Evolutionary conservation across 2,329 filamentous ascomycete genomes (phyloP), one percentile per base, ranked within the genome.

Genomic region (Colletotrichum shisoi): DNA sequence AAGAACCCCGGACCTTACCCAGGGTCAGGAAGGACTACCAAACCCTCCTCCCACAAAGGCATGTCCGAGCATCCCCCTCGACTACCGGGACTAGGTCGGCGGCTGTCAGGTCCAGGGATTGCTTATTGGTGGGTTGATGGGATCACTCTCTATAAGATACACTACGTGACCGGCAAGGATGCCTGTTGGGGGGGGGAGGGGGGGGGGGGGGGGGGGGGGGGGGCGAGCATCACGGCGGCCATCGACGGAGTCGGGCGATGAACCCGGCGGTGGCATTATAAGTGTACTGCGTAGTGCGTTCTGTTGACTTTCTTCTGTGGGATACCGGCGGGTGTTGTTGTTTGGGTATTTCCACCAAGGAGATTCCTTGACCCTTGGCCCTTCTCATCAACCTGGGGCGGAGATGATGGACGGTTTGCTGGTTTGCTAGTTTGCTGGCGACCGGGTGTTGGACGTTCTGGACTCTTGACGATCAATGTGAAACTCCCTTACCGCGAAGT

Each of bases 291-390:
- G 27, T 31, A 31, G 27, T 31, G 27, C 27, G 27, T 31, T 4
- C 8, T 4, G 40, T 48, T 42, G 21, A 57, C 13, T 48, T 46
- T 34, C 40, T 45, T 54, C 42, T 54, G 48, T 37, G 17, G 17
- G 15, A 39, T 19, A 37, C 17, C 54, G 49, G 56, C 48, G 34
- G 49, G 65, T 49, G 34, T 6, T 45, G 34, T 17, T 58, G 27
- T 17, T 40, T 8, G 40, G 65, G 17, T 59, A 68, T 51, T 68
- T 68, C 65, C 65, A 68, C 65, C 65, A 68, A 68, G 65, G 65
- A 68, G 42, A 68, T 60, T 65, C 24, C 19, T 58, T 15, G 13
- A 2, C 34, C 19, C 34, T 56, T 48, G 48, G 42, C 19, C 39
- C 31, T 46, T 44, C 31, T 46, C 24, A 52, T 53, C 31, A 54